phyloP scores from a whole-genome alignment of 179 eudicot genomes.

The Nepenthes alata region DNA sequence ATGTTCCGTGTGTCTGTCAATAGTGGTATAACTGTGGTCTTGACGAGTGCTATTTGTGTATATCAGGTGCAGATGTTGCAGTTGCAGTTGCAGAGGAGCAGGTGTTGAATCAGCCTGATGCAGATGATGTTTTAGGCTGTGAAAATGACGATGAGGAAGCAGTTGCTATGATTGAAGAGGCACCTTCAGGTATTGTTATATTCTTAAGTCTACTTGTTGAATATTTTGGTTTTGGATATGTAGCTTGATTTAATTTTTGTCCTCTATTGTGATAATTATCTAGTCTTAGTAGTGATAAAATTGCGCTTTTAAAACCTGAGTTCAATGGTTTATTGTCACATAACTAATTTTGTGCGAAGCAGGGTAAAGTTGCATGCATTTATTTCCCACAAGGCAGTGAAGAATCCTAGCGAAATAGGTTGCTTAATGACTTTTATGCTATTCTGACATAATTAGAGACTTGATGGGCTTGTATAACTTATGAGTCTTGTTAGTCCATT shows the following conservation, averaged over 20 bases:
- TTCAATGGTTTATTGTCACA: background rate
- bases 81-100: slow-evolving; percentile 31
- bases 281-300: too few species aligned
- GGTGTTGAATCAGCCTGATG: slow-evolving; percentile 36
- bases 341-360: background rate
- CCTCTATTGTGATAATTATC: too few species aligned
- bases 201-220: background rate
- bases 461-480: too few species aligned
- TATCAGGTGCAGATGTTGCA: slow-evolving; percentile 21
- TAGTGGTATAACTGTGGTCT: background rate
- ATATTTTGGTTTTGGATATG: background rate
- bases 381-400: background rate
- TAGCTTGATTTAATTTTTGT: background rate
- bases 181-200: slow-evolving; percentile 24
- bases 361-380: background rate
- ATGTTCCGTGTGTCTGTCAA: background rate
- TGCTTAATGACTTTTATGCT: too few species aligned
- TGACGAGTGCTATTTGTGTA: background rate
- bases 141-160: slow-evolving; percentile 40
- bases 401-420: too few species aligned
- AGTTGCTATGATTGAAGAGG: slow-evolving; percentile 40
- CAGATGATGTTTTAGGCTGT: slow-evolving; percentile 31
- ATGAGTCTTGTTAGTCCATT: too few species aligned
- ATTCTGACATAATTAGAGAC: too few species aligned
- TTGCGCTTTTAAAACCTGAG: too few species aligned